These are phyloP conservation scores for Ceratobasidium papillatum DNA, from an alignment of 1,284 basidiomycete genomes.

Conservation along the genomic window DNA sequence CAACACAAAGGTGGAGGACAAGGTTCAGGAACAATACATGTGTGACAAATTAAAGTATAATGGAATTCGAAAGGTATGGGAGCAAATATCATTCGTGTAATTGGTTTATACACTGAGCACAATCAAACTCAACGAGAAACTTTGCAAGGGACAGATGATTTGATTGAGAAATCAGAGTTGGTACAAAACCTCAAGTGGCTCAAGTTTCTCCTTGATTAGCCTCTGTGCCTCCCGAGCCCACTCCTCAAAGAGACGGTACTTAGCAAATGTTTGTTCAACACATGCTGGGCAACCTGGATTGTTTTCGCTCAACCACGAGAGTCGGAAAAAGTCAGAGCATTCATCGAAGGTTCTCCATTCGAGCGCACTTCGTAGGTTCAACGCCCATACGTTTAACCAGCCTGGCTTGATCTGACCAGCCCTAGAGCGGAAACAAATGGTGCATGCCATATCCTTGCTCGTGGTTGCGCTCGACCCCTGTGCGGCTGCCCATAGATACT, in stretches of 20 bases:
- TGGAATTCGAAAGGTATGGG: too few relatives aligned
- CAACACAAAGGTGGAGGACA: too few relatives aligned
- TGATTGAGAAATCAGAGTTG: not conserved
- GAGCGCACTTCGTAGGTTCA: not conserved
- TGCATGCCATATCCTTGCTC: not conserved
- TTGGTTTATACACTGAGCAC: too few relatives aligned
- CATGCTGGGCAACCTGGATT: not conserved
- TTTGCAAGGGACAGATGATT: too few relatives aligned
- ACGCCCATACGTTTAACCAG: not conserved
- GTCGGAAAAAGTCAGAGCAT: not conserved
- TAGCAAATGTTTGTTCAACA: not conserved
- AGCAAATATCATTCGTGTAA: too few relatives aligned
- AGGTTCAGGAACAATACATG: too few relatives aligned
- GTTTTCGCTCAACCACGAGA: not conserved
- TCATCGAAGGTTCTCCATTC: not conserved
- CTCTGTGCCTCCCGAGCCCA: not conserved
- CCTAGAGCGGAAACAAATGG: not conserved
- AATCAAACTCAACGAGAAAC: too few relatives aligned
- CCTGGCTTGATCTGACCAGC: not conserved
- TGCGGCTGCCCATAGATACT: not conserved
- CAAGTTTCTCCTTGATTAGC: not conserved
- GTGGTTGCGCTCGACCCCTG: not conserved
- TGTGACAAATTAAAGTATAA: too few relatives aligned
- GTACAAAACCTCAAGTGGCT: not conserved
- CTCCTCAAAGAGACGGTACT: not conserved